phyloP scores from a whole-genome alignment of 129 eudicot genomes.

The Kitagawia praeruptora region DNA sequence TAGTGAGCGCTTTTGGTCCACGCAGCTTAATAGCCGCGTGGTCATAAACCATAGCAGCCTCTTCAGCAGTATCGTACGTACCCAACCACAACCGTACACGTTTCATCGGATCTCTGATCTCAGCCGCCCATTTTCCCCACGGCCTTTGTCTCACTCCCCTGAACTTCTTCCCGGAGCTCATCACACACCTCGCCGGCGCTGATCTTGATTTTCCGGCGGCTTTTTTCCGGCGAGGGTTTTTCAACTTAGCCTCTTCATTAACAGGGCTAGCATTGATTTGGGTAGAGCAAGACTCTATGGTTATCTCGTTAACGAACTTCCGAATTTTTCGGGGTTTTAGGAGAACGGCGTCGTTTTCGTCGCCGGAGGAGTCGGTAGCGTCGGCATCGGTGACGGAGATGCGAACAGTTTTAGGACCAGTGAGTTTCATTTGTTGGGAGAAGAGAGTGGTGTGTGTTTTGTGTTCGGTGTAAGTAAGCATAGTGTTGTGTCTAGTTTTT shows the following conservation, averaged over 20 bases:
- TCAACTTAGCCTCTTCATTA: background rate
- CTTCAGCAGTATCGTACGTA: conserved; percentile 96
- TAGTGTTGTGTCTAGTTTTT: background rate
- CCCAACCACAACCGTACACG: conserved; percentile 91
- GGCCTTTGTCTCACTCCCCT: conserved; percentile 96
- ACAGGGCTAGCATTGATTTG: conserved; percentile 3
- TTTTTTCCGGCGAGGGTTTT: conserved; percentile 19
- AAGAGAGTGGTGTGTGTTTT: conserved; percentile 33
- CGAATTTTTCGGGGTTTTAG: conserved; percentile 34
- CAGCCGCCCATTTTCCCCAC: conserved; percentile 99
- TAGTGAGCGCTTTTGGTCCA: conserved; percentile 92
- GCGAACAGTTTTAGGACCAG: conserved; percentile 43
- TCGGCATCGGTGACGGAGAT: conserved; percentile 73
- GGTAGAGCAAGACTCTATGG: conserved; percentile 22
- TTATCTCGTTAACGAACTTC: conserved; percentile 58
- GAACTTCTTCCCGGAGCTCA: conserved; percentile 49
- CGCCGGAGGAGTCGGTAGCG: conserved; percentile 90
- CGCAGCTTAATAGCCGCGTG: conserved; percentile 95
- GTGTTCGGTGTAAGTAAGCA: conserved; percentile 53
- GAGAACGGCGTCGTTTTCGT: conserved; percentile 29
- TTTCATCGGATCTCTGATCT: conserved; percentile 78
- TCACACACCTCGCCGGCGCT: conserved; percentile 18
- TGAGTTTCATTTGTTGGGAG: background rate
- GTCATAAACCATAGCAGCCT: conserved; percentile 97
- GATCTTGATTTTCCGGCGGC: conserved; percentile 12